A percentile compares a stretch with the other conserved stretches of the same genome.
Conservation (phyloP, 1,139 yeast genomes). For the Kodamaea alishanica region DNA sequence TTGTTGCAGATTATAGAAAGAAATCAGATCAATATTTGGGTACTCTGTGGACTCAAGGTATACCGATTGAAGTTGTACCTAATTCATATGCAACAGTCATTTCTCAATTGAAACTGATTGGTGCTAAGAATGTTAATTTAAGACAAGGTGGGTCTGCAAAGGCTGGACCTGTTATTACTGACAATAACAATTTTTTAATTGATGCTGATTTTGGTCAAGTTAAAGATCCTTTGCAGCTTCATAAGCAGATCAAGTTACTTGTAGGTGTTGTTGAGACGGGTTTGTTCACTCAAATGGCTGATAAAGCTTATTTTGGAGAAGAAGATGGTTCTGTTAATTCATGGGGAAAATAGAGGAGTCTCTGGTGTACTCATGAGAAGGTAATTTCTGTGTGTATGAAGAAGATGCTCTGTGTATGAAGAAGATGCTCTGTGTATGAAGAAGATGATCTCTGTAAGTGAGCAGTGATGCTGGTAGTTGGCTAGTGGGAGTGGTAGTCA, state of each 20-base stretch:
- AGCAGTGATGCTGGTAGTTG: too few relatives aligned
- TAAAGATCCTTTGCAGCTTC: constrained; percentile 55
- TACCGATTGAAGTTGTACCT: constrained; percentile 95
- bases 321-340: constrained; percentile 58
- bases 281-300: constrained; percentile 68
- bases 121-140: constrained; percentile 62
- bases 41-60: constrained; percentile 79
- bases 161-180: constrained; percentile 98
- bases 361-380: too few relatives aligned
- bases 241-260: constrained; percentile 61
- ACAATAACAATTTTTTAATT: constrained; percentile 87
- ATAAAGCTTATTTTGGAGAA: constrained; percentile 85
- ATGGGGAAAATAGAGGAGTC: too few relatives aligned
- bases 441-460: too few relatives aligned
- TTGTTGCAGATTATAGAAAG: constrained; percentile 93
- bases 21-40: constrained; percentile 66
- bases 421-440: too few relatives aligned
- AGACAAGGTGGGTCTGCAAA: constrained; percentile 89
- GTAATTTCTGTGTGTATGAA: too few relatives aligned
- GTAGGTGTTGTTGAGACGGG: constrained; percentile 99
- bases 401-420: too few relatives aligned
- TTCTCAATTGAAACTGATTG: constrained; percentile 57
- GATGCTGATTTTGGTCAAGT: constrained; percentile 92
- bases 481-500: too few relatives aligned
- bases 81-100: constrained; percentile 77